These are phyloP conservation scores for Gossypium herbaceum DNA, from an alignment of 345 rosid genomes.

Conservation along the genomic window DNA sequence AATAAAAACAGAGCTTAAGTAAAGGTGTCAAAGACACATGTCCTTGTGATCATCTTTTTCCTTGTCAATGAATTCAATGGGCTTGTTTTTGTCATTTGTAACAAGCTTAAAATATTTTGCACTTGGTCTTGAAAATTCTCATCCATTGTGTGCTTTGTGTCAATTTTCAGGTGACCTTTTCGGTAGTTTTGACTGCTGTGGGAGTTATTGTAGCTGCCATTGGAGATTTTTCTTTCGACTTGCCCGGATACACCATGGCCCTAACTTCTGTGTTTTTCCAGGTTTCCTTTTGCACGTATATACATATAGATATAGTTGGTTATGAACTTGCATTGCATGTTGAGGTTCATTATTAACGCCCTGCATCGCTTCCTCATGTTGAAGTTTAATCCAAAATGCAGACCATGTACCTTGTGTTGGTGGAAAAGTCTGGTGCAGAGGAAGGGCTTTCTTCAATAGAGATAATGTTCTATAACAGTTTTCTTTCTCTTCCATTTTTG, in stretches of 20 bases:
- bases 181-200: constrained; percentile 76
- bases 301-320: background rate
- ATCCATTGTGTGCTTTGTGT: constrained; percentile 9
- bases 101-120: background rate
- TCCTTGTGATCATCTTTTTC: background rate
- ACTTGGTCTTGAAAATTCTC: constrained; percentile 2
- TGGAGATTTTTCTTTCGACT: constrained; percentile 93
- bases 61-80: background rate
- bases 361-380: constrained; percentile 6
- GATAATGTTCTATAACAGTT: constrained; percentile 95
- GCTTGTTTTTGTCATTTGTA: background rate
- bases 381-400: constrained; percentile 33
- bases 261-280: constrained; percentile 77
- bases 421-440: constrained; percentile 95
- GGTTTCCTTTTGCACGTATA: constrained; percentile 7
- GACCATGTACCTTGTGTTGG: constrained; percentile 97
- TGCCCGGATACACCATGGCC: constrained; percentile 87
- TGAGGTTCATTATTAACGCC: background rate
- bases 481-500: constrained; percentile 86
- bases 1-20: constrained; percentile 1
- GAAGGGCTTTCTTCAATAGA: constrained; percentile 90
- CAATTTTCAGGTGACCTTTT: constrained; percentile 67
- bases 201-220: constrained; percentile 89
- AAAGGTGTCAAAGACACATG: background rate
- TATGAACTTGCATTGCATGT: background rate